A percentile compares a stretch with the other conserved stretches of the same genome.
These are phyloP conservation scores for Melampsora americana DNA, from an alignment of 1,284 basidiomycete genomes.

Conservation along the genomic window DNA sequence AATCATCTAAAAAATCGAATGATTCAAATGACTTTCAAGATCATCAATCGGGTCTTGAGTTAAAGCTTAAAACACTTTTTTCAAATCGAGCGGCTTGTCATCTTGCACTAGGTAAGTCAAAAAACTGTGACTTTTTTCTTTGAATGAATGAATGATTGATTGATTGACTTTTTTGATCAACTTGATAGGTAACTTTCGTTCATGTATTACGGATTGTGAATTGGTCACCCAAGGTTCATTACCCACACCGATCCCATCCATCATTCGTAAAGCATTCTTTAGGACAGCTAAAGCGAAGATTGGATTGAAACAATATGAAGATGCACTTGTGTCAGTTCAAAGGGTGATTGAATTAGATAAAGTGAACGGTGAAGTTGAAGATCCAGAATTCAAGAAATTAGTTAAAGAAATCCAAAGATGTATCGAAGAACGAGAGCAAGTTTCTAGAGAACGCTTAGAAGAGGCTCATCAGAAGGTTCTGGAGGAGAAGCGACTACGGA, in stretches of 20 bases:
- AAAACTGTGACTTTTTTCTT: neutral
- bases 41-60: neutral
- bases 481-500: neutral
- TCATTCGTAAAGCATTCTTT: slow-evolving; percentile 34
- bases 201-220: slow-evolving; percentile 35
- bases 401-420: slow-evolving; percentile 14
- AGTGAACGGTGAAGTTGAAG: neutral
- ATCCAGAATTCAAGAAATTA: slow-evolving; percentile 20
- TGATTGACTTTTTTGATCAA: neutral
- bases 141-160: neutral
- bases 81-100: slow-evolving; percentile 43
- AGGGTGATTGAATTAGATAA: slow-evolving; percentile 16
- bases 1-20: neutral
- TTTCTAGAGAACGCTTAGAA: neutral
- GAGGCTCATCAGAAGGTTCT: neutral
- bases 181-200: slow-evolving; percentile 24
- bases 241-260: slow-evolving; percentile 4
- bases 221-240: slow-evolving; percentile 13
- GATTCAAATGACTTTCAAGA: no score
- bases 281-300: slow-evolving; percentile 19
- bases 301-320: slow-evolving; percentile 8
- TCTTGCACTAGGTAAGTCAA: slow-evolving; percentile 31
- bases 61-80: neutral
- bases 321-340: slow-evolving; percentile 24
- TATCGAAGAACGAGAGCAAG: slow-evolving; percentile 10